Evolutionary conservation across 2,329 filamentous ascomycete species (phyloP), one percentile per base, ranked within the genome.

Genomic region (Claviceps cyperi): DNA sequence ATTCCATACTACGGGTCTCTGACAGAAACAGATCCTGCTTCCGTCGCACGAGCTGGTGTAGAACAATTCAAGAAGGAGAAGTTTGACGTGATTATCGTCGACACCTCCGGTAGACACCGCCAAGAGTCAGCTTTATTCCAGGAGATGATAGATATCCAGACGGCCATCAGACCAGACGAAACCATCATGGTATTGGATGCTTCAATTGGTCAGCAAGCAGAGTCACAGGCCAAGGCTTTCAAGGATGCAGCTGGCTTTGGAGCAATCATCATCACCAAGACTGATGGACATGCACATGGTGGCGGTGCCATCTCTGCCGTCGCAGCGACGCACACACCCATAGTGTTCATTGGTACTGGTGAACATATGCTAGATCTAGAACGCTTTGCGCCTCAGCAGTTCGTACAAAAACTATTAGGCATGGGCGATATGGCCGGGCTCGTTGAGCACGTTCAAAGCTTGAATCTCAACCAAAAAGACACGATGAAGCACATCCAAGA

Each of bases 401-500:
- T 98, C 61, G 82, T 98, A 44, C 86, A 84, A 57, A 98, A 96
- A 68, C 72, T 98, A 6, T 75, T 98, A 14, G 92, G 92, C 47
- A 97, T 97, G 89, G 92, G 92, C 44, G 92, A 98, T 61, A 94
- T 98, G 75, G 84, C 86, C 24, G 91, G 92, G 0, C 70, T 98
- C 35, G 86, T 98, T 11, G 92, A 98, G 68, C 92, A 98, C 63
- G 92, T 98, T 1, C 92, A 98, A 65, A 87, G 84, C 35, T 77
- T 98, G 48, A 96, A 94, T 64, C 78, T 96, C 47, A 90, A 97
- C 66, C 92, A 96, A 58, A 97, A 98, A 69, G 91, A 97, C 60
- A 97, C 92, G 3, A 96, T 98, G 76, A 98, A 98, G 73, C 91
- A 98, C 70, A 94, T 98, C 57, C 85, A 88, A 6, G 91, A 96